Evolutionary conservation across 768 basidiomycete species (phyloP).

Genomic region (Amanita muscaria): DNA sequence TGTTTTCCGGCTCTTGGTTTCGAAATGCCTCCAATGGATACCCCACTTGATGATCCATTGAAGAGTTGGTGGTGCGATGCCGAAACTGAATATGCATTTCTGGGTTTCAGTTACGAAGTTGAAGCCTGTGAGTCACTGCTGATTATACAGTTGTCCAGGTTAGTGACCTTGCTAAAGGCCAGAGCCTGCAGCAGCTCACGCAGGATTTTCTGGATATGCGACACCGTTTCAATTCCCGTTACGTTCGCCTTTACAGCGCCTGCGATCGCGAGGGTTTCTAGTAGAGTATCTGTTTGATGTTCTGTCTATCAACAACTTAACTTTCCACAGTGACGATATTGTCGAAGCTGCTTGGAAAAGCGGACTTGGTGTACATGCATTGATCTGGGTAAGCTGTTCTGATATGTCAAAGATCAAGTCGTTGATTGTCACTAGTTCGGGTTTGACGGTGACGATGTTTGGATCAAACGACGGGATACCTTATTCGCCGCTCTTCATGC

Average conservation of each 20-base stretch:
- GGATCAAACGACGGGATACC: conserved; percentile 36
- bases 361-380: conserved; percentile 47
- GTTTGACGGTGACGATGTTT: conserved; percentile 29
- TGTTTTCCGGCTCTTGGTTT: conserved; percentile 34
- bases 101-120: conserved; percentile 61
- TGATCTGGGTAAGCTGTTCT: conserved; percentile 41
- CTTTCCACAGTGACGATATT: conserved; percentile 30
- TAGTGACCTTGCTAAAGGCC: conserved; percentile 28
- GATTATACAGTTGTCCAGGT: neutral
- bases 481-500: conserved; percentile 35
- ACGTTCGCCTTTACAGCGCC: conserved; percentile 37
- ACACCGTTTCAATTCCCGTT: conserved; percentile 41
- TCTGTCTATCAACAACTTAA: neutral
- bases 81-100: conserved; percentile 49
- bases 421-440: conserved; percentile 21
- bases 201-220: conserved; percentile 48
- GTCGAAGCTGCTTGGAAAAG: conserved; percentile 48
- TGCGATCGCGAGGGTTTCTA: conserved; percentile 30
- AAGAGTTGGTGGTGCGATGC: conserved; percentile 46
- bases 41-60: conserved; percentile 25
- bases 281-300: conserved; percentile 14
- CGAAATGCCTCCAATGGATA: conserved; percentile 33
- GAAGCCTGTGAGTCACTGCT: conserved; percentile 34
- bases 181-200: conserved; percentile 32
- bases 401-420: neutral